phyloP scores from a whole-genome alignment of 2,329 filamentous ascomycete species.

The Colletotrichum orchidophilum region DNA sequence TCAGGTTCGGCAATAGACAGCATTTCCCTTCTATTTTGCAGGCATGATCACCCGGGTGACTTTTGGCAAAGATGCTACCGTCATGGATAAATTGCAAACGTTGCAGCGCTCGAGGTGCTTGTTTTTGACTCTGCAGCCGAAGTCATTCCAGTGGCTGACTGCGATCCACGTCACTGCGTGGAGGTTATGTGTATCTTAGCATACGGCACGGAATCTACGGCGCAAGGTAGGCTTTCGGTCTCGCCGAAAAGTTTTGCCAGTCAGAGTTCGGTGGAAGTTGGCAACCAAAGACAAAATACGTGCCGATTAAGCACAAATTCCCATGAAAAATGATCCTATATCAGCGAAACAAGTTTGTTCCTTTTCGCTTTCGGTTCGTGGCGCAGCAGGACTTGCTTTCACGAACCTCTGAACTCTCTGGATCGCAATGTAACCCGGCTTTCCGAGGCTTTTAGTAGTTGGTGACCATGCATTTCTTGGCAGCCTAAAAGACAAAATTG shows the following conservation, averaged over 20 bases:
- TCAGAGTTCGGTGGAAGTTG: background rate
- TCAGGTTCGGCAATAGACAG: background rate
- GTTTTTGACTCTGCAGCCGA: background rate
- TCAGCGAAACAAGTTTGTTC: background rate
- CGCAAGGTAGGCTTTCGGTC: background rate
- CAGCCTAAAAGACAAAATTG: background rate
- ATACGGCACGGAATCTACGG: background rate
- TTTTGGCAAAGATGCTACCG: background rate
- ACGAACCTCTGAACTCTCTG: constrained; percentile 10
- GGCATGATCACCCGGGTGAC: background rate
- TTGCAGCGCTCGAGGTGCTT: background rate
- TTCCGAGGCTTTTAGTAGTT: background rate
- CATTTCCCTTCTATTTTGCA: background rate
- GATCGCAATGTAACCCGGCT: constrained; percentile 8
- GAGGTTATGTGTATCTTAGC: background rate
- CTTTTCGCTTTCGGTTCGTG: background rate
- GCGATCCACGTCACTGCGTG: background rate
- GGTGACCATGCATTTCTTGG: background rate
- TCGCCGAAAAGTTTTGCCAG: background rate
- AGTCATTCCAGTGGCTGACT: background rate
- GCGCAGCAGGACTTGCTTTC: constrained; percentile 12
- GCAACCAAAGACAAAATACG: background rate
- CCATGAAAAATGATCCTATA: background rate
- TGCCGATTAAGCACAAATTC: background rate
- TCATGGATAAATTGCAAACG: background rate